phyloP scores from a whole-genome alignment of 768 basidiomycete species.

The Hericium erinaceus region DNA sequence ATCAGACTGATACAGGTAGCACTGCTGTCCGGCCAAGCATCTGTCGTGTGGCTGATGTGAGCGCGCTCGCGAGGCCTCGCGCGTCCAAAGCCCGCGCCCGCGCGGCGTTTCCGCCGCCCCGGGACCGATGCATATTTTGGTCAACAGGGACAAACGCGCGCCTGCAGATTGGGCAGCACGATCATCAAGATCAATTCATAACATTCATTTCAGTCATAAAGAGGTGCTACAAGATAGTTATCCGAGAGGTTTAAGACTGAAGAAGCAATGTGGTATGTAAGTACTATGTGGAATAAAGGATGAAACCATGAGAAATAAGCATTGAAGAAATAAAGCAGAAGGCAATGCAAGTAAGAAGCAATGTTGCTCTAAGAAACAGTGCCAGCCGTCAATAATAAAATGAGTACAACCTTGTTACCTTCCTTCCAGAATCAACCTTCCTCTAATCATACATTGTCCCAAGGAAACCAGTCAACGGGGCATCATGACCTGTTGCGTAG shows the following conservation, averaged over 20 bases:
- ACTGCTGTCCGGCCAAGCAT: not conserved
- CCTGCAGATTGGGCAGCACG: too few species aligned
- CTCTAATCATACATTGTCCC: not conserved
- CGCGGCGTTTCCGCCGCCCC: too few species aligned
- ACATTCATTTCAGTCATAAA: not conserved
- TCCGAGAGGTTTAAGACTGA: not conserved
- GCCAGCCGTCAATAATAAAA: not conserved
- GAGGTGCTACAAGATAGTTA: not conserved
- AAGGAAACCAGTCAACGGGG: not conserved
- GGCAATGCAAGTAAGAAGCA: not conserved
- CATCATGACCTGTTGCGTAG: slow-evolving; percentile 8
- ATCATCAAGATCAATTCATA: not conserved
- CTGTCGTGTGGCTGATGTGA: not conserved
- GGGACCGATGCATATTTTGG: too few species aligned
- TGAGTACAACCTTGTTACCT: not conserved
- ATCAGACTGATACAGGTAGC: not conserved
- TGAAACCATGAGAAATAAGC: not conserved
- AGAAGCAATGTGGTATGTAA: not conserved
- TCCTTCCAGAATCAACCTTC: not conserved
- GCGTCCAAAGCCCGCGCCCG: too few species aligned
- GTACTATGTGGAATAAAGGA: not conserved
- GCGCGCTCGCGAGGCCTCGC: too few species aligned
- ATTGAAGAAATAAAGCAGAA: not conserved
- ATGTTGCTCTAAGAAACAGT: not conserved
- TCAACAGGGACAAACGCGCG: too few species aligned